Evolutionary conservation across 2,329 filamentous ascomycete genomes (phyloP).

Genomic region (Dendrostoma leiphaemia): DNA sequence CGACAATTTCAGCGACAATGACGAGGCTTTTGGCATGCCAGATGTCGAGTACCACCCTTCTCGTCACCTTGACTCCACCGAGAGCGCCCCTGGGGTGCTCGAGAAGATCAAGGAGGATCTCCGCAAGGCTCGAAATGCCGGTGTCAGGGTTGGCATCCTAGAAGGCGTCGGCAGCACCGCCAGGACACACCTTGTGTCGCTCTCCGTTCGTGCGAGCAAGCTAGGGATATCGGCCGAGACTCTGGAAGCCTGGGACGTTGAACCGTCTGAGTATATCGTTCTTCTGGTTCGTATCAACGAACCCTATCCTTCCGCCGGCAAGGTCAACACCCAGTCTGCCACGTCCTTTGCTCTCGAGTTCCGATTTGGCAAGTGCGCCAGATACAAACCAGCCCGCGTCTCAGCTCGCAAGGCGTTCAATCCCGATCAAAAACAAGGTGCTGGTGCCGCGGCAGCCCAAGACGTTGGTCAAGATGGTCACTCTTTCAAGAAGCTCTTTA

Average conservation of each 20-base stretch:
- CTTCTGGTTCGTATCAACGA: slow-evolving; percentile 64
- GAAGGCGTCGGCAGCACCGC: slow-evolving; percentile 41
- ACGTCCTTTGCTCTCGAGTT: slow-evolving; percentile 48
- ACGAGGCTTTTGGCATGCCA: slow-evolving; percentile 34
- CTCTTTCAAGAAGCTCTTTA: slow-evolving; percentile 58
- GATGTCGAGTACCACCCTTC: neutral
- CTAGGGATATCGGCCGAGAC: slow-evolving; percentile 73
- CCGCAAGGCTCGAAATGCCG: slow-evolving; percentile 56
- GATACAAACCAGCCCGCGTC: slow-evolving; percentile 65
- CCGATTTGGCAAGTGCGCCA: slow-evolving; percentile 67
- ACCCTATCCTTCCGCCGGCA: slow-evolving; percentile 60
- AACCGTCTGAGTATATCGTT: slow-evolving; percentile 66
- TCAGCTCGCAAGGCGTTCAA: slow-evolving; percentile 35
- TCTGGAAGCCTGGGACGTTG: slow-evolving; percentile 74
- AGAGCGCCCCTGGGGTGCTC: slow-evolving; percentile 10
- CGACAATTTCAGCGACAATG: slow-evolving; percentile 25
- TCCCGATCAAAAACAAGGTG: neutral
- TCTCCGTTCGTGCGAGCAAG: slow-evolving; percentile 68
- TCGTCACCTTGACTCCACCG: slow-evolving; percentile 10
- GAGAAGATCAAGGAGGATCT: slow-evolving; percentile 60
- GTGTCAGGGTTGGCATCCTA: slow-evolving; percentile 68
- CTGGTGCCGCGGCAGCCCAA: neutral
- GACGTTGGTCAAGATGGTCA: neutral
- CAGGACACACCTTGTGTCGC: slow-evolving; percentile 51
- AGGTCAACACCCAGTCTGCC: slow-evolving; percentile 43